Percentiles rank a stretch among this genome's conserved stretches.
phyloP scores from a whole-genome alignment of 192 early-diverging fungal species.

The Podila minutissima region DNA sequence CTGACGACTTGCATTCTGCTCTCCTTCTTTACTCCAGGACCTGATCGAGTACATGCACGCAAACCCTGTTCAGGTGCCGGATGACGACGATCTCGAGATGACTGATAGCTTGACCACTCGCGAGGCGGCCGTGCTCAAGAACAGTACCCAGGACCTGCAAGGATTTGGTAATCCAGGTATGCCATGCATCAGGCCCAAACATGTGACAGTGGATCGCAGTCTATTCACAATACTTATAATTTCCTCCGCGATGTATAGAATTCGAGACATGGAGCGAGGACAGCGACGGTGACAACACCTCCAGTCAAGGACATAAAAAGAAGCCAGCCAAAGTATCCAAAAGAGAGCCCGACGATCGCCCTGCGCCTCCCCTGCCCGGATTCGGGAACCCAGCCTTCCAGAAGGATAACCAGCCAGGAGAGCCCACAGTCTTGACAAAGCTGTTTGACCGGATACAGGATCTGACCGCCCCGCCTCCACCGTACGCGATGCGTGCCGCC shows the following conservation, averaged over 20 bases:
- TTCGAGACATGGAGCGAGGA: constrained; percentile 35
- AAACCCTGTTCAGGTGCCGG: constrained; percentile 33
- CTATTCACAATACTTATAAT: neutral
- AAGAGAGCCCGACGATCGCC: neutral
- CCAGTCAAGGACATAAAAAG: neutral
- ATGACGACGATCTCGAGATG: neutral
- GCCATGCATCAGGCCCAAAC: no score
- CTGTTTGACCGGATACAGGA: constrained; percentile 40
- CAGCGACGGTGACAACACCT: neutral
- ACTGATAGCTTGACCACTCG: constrained; percentile 5
- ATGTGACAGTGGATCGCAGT: neutral
- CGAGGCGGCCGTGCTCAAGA: constrained; percentile 26
- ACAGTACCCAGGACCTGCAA: constrained; percentile 24
- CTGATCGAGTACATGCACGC: constrained; percentile 47
- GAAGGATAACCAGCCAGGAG: constrained; percentile 5
- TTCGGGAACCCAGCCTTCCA: constrained; percentile 45
- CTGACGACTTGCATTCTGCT: neutral
- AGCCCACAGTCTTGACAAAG: constrained; percentile 26
- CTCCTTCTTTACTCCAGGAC: constrained; percentile 7
- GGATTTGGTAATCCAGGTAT: constrained; percentile 44
- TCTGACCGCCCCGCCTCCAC: constrained; percentile 43
- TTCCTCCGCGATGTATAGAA: constrained; percentile 6
- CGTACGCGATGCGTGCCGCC: constrained; percentile 34
- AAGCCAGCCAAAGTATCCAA: neutral
- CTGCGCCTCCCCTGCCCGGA: constrained; percentile 38